Percentiles rank a stretch among this genome's conserved stretches.
phyloP scores from a whole-genome alignment of 257 asterid species.

The Scutellaria barbata region DNA sequence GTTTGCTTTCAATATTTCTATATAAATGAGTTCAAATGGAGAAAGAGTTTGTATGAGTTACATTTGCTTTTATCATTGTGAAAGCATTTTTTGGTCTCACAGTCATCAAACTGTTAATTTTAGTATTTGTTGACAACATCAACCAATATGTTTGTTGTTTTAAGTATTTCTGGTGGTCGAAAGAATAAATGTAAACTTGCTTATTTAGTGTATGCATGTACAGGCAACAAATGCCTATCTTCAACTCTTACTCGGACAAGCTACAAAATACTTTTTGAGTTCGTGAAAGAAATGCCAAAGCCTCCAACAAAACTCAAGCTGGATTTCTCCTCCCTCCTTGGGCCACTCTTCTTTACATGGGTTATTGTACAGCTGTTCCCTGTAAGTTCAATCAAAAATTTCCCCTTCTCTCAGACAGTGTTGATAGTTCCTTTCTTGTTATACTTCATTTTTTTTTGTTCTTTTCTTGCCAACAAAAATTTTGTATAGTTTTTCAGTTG shows the following conservation, averaged over 20 bases:
- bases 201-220: slow-evolving; percentile 40
- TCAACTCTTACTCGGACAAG: slow-evolving; percentile 74
- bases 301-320: slow-evolving; percentile 74
- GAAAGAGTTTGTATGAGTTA: background rate
- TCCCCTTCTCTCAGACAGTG: slow-evolving; percentile 2
- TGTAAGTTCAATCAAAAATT: slow-evolving; percentile 54
- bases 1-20: background rate
- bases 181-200: slow-evolving; percentile 17
- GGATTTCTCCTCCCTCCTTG: slow-evolving; percentile 92
- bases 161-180: background rate
- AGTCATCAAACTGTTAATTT: slow-evolving; percentile 15
- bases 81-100: slow-evolving; percentile 10
- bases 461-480: background rate
- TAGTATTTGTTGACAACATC: slow-evolving; percentile 4
- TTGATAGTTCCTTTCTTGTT: background rate
- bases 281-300: slow-evolving; percentile 96
- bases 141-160: slow-evolving; percentile 1
- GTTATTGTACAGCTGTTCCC: slow-evolving; percentile 81
- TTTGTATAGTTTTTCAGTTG: slow-evolving; percentile 1
- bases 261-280: slow-evolving; percentile 71
- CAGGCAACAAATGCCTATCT: slow-evolving; percentile 96
- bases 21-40: background rate
- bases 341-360: slow-evolving; percentile 94
- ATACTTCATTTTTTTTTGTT: slow-evolving; percentile 2
- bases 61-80: background rate